Base-by-base conservation (phyloP, 1,284 basidiomycete genomes). In the Sporisorium reilianum region DNA sequence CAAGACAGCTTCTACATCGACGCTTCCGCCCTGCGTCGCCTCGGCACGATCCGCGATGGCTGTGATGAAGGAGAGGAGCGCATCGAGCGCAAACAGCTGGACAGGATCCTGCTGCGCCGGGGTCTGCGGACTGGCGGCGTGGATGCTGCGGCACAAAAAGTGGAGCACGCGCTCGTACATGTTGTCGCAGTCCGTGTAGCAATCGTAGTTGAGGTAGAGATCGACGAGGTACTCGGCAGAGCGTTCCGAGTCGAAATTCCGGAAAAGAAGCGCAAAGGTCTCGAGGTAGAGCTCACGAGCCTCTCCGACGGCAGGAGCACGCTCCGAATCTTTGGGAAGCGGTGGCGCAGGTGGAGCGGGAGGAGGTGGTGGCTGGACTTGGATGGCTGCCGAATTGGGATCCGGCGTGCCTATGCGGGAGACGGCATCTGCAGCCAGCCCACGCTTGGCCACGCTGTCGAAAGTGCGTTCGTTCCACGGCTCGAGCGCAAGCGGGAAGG, bases 161-260 rank as follows among this genome's bases (percentile, higher is more conserved):
- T 91, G 91, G 61, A 97, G 87, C n/a, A 98, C 86, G 9, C 93
- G 88, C 84, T 98, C 95, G 80, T 96, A 97, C 64, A 99, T 86
- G 84, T 99, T 95, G 86, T 98, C 95, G 85, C 93, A 95, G 81
- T 98, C 95, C 71, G 93, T 90, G 80, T 97, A 93, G 84, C 95
- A 98, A 85, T 99, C 97, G 85, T 97, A 99, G 85, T 99, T 99
- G 64, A 91, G 89, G 87, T 94, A 99, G 11, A 98, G 87, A 82
- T 97, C 94, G 48, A 97, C 93, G 91, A 97, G 94, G 86, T 96
- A 95, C 80, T 91, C 92, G 1, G 92, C 89, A 51, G 62, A 34
- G 18, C 60, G 66, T 30, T 66, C 56, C 23, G 55, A 25, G 44
- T 75, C 71, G 18, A 65, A 66, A 57, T 88, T 30, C 92, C 91